Evolutionary conservation across 768 basidiomycete species (phyloP), one percentile per base, ranked within the genome.

Genomic region (Amanita rubescens): DNA sequence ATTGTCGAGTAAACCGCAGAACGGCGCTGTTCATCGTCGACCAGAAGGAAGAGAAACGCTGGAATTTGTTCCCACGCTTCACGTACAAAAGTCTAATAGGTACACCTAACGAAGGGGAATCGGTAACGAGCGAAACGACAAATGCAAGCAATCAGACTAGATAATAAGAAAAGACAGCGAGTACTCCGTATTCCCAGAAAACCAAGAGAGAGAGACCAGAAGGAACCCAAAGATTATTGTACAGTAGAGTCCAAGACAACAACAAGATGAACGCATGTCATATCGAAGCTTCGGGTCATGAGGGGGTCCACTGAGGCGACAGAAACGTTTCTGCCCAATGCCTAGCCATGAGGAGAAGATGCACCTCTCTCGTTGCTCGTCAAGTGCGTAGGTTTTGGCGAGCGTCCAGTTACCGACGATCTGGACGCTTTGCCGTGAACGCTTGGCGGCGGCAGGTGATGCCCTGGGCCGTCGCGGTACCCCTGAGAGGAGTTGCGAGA

Each of bases 251-350:
- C 43, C 52, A 53, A 53, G 52, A 53, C 39, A 19, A 42, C 17
- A n/a, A 17, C 39, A 32, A 11, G 30, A 49, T 19, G 25, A 38
- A 44, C 17, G 32, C 33, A 30, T 19, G 33, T 30, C 5, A 30
- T 30, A 30, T n/a, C n/a, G 27, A 41, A 34, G 20, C 12, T 9
- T 11, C 19, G 32, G 45, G 38, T 46, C 30, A 46, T 37, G 30
- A 38, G 45, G 22, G 37, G 11, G 15, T 52, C 35, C 30, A 9
- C 24, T 30, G 17, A 32, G 43, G 61, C 62, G 30, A 67, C 69
- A 11, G 68, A 66, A 25, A 67, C 65, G 7, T 67, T 62, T 71
- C 71, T 69, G 41, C 63, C 60, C 24, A 70, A 58, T n/a, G 27
- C 25, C 62, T 61, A 30, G n/a, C 49, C 41, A 19, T 51, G 49